These are phyloP conservation scores for Stellera chamaejasme DNA, from an alignment of 345 rosid genomes.

Conservation along the genomic window DNA sequence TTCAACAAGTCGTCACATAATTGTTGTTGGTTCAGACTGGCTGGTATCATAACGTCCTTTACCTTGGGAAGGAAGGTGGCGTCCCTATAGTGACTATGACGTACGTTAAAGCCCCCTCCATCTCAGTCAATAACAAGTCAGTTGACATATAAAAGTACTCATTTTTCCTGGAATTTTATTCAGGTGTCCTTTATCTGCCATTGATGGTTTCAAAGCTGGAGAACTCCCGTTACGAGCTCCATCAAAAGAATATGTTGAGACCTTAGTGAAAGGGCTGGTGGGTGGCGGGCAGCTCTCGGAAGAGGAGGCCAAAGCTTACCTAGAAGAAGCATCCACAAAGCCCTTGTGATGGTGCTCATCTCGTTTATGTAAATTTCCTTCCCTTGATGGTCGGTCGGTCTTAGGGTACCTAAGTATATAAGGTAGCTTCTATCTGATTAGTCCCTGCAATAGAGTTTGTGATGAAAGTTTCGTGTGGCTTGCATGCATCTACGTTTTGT, in stretches of 20 bases:
- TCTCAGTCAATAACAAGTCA: neutral
- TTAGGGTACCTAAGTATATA: too few species aligned
- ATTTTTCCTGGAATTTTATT: neutral
- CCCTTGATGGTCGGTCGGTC: too few species aligned
- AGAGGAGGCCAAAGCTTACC: conserved; percentile 57
- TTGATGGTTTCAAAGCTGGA: conserved; percentile 42
- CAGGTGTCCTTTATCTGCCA: conserved; percentile 44
- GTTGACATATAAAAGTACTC: neutral
- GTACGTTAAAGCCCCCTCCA: conserved; percentile 24
- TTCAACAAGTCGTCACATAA: neutral
- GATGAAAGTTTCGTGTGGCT: too few species aligned
- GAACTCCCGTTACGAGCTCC: conserved; percentile 45
- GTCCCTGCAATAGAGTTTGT: too few species aligned
- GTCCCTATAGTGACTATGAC: conserved; percentile 81
- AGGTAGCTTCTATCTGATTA: too few species aligned
- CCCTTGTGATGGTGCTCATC: conserved; percentile 25
- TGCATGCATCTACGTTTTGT: too few species aligned
- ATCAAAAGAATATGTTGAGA: conserved; percentile 33
- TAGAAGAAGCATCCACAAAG: conserved; percentile 43
- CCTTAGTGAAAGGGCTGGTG: conserved; percentile 54
- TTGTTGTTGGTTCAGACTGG: conserved; percentile 36
- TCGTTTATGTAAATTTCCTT: too few species aligned
- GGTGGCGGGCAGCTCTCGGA: conserved; percentile 60
- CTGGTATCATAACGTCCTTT: conserved; percentile 66
- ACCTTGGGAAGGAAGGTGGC: conserved; percentile 52